phyloP scores from a whole-genome alignment of 345 rosid genomes.

The Schrenkiella parvula region DNA sequence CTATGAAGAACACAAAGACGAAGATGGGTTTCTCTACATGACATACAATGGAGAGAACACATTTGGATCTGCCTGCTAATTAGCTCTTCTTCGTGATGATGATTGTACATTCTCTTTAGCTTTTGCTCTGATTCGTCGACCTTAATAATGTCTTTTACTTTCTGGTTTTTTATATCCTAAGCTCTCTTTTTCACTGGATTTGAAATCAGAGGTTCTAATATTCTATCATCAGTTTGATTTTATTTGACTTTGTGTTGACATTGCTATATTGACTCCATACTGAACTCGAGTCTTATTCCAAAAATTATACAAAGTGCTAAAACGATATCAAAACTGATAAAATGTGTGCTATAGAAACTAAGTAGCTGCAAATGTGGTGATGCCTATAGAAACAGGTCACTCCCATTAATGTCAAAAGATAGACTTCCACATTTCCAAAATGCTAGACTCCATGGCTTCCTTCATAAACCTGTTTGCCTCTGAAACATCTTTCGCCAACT shows the following conservation, averaged over 20 bases:
- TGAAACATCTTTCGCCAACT: neutral
- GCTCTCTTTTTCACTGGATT: neutral
- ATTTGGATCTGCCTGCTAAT: slow-evolving; percentile 42
- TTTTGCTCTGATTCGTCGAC: slow-evolving; percentile 6
- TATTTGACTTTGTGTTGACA: neutral
- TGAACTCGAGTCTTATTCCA: no score
- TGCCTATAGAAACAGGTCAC: no score
- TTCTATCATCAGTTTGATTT: neutral
- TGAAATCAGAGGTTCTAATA: neutral
- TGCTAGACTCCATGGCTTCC: neutral
- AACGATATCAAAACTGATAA: no score
- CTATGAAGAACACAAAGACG: slow-evolving; percentile 78
- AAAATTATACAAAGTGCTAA: no score
- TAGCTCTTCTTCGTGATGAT: neutral
- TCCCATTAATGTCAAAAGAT: no score
- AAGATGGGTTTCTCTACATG: slow-evolving; percentile 78
- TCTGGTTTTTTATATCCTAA: neutral
- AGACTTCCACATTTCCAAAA: neutral
- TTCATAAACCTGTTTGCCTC: neutral
- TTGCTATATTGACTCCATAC: no score
- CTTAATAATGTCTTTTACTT: slow-evolving; percentile 8
- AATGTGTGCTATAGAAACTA: no score
- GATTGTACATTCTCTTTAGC: slow-evolving; percentile 24
- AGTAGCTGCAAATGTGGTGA: no score
- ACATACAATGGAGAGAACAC: slow-evolving; percentile 89